A percentile compares a stretch with the other conserved stretches of the same genome.
Conservation (phyloP, 331 rosid genomes). For the Quercus lobata region DNA sequence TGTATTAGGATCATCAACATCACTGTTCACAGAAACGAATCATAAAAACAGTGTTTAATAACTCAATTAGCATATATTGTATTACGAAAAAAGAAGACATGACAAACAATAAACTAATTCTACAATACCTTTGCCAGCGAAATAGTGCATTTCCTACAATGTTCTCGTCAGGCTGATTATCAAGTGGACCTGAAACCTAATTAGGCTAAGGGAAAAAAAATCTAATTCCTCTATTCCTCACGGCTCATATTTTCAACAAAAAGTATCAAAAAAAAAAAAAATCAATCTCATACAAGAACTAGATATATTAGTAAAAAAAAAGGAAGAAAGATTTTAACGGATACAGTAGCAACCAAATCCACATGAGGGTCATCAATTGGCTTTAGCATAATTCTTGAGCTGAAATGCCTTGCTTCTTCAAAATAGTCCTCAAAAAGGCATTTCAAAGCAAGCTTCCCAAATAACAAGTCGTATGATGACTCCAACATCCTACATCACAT, state of each 20-base stretch:
- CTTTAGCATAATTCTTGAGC: constrained; percentile 77
- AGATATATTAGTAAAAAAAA: not conserved
- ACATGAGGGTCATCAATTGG: constrained; percentile 95
- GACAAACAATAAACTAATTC: not conserved
- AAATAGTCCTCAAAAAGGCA: constrained; percentile 86
- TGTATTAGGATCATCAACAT: constrained; percentile 83
- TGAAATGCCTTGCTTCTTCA: constrained; percentile 65
- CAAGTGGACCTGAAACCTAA: constrained; percentile 92
- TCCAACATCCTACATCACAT: constrained; percentile 74
- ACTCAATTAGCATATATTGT: not conserved
- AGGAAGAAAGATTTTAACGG: not conserved
- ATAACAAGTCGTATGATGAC: constrained; percentile 73
- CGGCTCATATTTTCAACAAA: not conserved
- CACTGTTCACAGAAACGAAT: constrained; percentile 45
- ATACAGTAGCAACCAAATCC: constrained; percentile 90
- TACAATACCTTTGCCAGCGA: constrained; percentile 92
- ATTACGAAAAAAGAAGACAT: not conserved
- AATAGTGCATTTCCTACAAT: constrained; percentile 74
- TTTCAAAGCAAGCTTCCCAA: constrained; percentile 80
- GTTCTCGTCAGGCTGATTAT: constrained; percentile 57
- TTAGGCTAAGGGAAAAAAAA: constrained; percentile 23
- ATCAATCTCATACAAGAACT: not conserved
- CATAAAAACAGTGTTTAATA: constrained; percentile 12
- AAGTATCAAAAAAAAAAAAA: not conserved
- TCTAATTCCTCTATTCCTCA: constrained; percentile 6